A percentile compares a stretch with the other conserved stretches of the same genome.
Evolutionary conservation across 1,284 basidiomycete species (phyloP).

Genomic region (Marasmius fiardii): DNA sequence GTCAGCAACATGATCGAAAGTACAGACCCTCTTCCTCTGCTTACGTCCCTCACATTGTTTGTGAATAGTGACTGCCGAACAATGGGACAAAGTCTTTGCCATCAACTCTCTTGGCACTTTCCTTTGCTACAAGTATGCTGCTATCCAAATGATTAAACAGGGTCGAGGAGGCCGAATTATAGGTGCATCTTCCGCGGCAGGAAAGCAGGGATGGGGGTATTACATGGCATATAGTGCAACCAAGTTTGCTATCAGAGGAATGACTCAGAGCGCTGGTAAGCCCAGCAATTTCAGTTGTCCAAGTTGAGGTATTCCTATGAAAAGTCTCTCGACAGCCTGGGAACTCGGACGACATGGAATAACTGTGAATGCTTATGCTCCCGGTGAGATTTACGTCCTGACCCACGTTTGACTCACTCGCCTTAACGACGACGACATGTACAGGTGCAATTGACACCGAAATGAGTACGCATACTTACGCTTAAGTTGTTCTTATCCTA

Average conservation of each 20-base stretch:
- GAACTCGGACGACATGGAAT: slow-evolving; percentile 10
- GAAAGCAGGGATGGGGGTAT: slow-evolving; percentile 24
- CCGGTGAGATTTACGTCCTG: slow-evolving; percentile 1
- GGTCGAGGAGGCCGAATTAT: slow-evolving; percentile 34
- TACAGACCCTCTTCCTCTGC: not conserved
- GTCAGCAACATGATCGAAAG: slow-evolving; percentile 16
- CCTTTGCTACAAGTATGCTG: slow-evolving; percentile 26
- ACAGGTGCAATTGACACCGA: not conserved
- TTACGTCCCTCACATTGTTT: slow-evolving; percentile 1
- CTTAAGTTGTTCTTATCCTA: no score
- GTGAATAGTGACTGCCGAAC: slow-evolving; percentile 13
- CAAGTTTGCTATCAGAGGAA: slow-evolving; percentile 1
- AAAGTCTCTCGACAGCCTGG: slow-evolving; percentile 4
- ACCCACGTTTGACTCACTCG: not conserved
- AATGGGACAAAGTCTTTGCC: slow-evolving; percentile 15
- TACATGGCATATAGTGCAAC: not conserved
- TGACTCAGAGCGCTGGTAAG: slow-evolving; percentile 8
- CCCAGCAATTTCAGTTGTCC: no score
- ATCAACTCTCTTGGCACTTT: slow-evolving; percentile 19
- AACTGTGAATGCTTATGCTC: slow-evolving; percentile 13
- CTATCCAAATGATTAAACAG: slow-evolving; percentile 26
- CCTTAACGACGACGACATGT: not conserved
- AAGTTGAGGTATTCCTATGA: not conserved
- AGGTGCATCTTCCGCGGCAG: slow-evolving; percentile 30
- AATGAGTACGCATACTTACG: not conserved